Evolutionary conservation across 73 alveolate species (phyloP), one percentile per base, ranked within the genome.

Genomic region (Paramecium primaurelia): DNA sequence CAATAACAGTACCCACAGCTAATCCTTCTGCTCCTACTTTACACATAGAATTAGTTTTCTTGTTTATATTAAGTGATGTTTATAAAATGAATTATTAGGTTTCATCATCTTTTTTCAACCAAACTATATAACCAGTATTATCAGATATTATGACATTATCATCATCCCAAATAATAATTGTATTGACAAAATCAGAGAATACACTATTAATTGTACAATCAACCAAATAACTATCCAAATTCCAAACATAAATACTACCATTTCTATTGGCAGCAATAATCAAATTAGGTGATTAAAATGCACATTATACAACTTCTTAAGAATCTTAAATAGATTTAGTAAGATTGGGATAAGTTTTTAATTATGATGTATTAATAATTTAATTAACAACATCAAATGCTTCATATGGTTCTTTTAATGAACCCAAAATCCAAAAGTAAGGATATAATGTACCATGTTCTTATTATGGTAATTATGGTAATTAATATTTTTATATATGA

Each of bases 321-420:
- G 6, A 22, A 26, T 80, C 71, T 32, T 25, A 45, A 4, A 44
- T 4, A 2, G 91, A 45, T 26, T 80, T 80, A 3, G 75, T 49
- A 10, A 45, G 77, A 42, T 40, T 80, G 9, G 91, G 91, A 49
- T 80, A 80, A 45, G 71, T 45, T 49, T 80, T 80, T 11, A 80
- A 22, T 45, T 49, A 7, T 22, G 42, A 6, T 44, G 77, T 26
- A 18, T 44, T 26, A 10, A 80, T 80, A 9, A 80, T 80, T 47
- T 80, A 11, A 80, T 80, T 80, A 18, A 80, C 91, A 1, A 80
- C 71, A 45, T 80, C 91, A 80, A 80, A 80, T 80, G 71, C 34
- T 8, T 80, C 91, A 47, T 80, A 80, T 18, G 91, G 91, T 80
- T 45, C 91, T 49, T 80, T 80, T 12, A 80, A 47, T 45, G 77